Base-by-base conservation (phyloP, 176 grass and related monocot species). In the Chrysopogon serrulatus region DNA sequence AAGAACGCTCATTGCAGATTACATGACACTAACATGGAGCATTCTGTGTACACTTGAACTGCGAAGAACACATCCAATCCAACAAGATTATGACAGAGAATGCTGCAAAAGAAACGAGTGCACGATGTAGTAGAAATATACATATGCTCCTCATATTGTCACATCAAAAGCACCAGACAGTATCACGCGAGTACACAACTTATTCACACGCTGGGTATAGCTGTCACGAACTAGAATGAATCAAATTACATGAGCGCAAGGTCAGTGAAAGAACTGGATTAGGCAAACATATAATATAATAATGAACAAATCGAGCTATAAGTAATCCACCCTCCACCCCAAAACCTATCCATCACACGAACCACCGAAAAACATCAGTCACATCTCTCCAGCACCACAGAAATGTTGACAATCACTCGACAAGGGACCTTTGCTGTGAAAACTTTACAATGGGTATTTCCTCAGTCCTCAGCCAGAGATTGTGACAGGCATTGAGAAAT, bases 241-340 rank as follows among this genome's bases (percentile, higher is more conserved):
- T 78, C 35, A 26, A 82, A 51, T 62, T 77, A 86, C 65, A 44
- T 49, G 6, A 48, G 13, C 51, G 44, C 51, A 82, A 64, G 57
- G 74, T 83, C 88, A 90, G 88, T 67, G 83, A 74, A 79, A 79
- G 39, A 90, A 87, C 74, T 60, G 73, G 67, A 78, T 86, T 53
- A 79, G 84, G 26, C 23, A 73, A 86, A 78, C 73, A 82, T 56
- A 90, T 76, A 78, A 68, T 76, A 86, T 71, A 70, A 90, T 56
- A n/a, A n/a, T n/a, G 36, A 79, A 89, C 49, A 90, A 86, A 90
- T 86, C 68, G 51, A 76, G 32, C 53, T 77, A 26, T 77, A 71
- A 89, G 68, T 84, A 86, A 69, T 30, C 68, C 84, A 56, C 65
- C 60, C 8, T 12, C 7, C 70, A 73, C 42, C 54, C 27, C 15